Percentiles rank a stretch among this genome's conserved stretches.
These are phyloP conservation scores for Ustilaginoidea virens DNA, from an alignment of 2,329 filamentous ascomycete species.

Conservation along the genomic window DNA sequence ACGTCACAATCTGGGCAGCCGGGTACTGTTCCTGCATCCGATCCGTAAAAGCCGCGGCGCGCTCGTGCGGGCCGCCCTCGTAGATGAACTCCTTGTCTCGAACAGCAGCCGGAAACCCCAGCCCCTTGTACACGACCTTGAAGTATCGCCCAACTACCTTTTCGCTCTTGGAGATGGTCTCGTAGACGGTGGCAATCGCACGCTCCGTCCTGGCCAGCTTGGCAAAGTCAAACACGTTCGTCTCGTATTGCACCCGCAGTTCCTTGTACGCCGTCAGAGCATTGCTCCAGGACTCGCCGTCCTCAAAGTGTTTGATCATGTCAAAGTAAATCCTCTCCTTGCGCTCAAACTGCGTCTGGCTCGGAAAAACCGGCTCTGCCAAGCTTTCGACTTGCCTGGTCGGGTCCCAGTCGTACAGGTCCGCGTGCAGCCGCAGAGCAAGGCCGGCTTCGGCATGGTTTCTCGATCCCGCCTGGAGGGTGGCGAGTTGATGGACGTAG, in stretches of 20 bases:
- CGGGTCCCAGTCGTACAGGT: conserved; percentile 84
- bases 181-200: conserved; percentile 85
- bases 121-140: conserved; percentile 75
- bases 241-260: conserved; percentile 80
- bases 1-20: conserved; percentile 62
- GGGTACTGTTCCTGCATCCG: conserved; percentile 87
- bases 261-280: conserved; percentile 81
- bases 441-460: conserved; percentile 82
- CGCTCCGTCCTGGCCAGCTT: conserved; percentile 82
- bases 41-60: conserved; percentile 70
- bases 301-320: conserved; percentile 90
- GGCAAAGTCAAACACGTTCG: conserved; percentile 75
- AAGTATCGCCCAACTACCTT: conserved; percentile 74
- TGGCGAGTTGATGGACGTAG: conserved; percentile 83
- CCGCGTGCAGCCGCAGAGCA: conserved; percentile 77
- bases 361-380: conserved; percentile 59
- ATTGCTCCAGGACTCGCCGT: conserved; percentile 85
- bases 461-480: conserved; percentile 57
- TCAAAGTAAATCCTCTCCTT: conserved; percentile 87
- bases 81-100: conserved; percentile 89
- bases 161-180: conserved; percentile 71
- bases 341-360: conserved; percentile 78
- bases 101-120: conserved; percentile 69
- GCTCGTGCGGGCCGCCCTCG: conserved; percentile 64
- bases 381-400: conserved; percentile 49